These are phyloP conservation scores for Mucor indicus DNA, from an alignment of 371 early-diverging fungal genomes.

Conservation along the genomic window DNA sequence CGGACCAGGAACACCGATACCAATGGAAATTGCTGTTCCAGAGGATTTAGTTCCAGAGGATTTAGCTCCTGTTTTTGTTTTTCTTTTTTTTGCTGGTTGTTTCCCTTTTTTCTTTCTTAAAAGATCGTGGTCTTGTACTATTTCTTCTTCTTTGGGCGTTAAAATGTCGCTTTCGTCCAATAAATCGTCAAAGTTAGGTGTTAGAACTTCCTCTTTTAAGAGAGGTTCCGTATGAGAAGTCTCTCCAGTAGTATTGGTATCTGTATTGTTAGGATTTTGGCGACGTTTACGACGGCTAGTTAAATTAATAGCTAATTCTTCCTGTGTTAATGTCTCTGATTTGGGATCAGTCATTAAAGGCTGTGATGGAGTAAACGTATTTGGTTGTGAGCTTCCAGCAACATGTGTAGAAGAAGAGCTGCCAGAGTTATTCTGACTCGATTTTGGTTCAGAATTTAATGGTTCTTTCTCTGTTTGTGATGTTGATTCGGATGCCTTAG, in stretches of 20 bases:
- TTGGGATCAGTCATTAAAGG: neutral
- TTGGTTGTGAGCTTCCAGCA: no score
- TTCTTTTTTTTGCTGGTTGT: neutral
- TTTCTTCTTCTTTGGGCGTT: neutral
- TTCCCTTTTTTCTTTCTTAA: neutral
- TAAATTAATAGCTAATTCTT: conserved; percentile 7
- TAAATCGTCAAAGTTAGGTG: neutral
- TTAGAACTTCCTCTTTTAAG: neutral
- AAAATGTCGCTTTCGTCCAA: neutral
- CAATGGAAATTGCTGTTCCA: conserved; percentile 3
- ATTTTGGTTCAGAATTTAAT: no score
- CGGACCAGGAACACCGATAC: conserved; percentile 4
- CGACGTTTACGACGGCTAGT: neutral
- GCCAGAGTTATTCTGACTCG: no score
- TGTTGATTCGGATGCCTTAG: no score
- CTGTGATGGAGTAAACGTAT: neutral
- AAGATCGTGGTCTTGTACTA: neutral
- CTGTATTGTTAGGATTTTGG: neutral
- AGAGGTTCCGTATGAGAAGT: neutral
- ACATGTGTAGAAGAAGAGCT: no score
- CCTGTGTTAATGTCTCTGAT: conserved; percentile 1
- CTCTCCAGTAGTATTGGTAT: neutral
- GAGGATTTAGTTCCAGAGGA: neutral
- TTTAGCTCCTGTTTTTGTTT: neutral
- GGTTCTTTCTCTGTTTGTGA: no score